Evolutionary conservation across 345 rosid species (phyloP).

Genomic region (Aethionema arabicum): DNA sequence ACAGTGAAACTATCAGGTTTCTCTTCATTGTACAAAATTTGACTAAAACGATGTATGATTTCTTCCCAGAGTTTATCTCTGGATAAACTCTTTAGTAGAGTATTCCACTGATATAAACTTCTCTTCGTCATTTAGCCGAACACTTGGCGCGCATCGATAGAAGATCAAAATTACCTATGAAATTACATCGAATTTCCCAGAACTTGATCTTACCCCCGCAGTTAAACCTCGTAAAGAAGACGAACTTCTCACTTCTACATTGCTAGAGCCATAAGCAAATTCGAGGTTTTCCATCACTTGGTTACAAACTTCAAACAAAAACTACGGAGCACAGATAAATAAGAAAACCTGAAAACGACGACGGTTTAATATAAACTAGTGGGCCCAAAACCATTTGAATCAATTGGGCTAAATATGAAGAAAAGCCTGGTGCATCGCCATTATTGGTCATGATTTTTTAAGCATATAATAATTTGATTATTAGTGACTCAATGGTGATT

Average conservation of each 20-base stretch:
- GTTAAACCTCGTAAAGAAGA: not conserved
- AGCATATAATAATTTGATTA: too few species aligned
- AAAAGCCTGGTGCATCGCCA: too few species aligned
- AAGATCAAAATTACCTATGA: slow-evolving; percentile 2
- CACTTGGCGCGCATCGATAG: slow-evolving; percentile 43
- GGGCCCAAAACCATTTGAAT: too few species aligned
- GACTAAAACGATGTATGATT: slow-evolving; percentile 36
- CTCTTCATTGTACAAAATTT: slow-evolving; percentile 35
- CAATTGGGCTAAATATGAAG: too few species aligned
- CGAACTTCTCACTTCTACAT: not conserved
- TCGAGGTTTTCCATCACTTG: too few species aligned
- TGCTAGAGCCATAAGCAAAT: slow-evolving; percentile 3
- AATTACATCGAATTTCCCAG: not conserved
- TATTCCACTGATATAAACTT: slow-evolving; percentile 48
- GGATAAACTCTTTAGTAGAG: slow-evolving; percentile 47
- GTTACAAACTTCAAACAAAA: too few species aligned
- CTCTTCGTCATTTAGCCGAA: slow-evolving; percentile 51
- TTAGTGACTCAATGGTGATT: too few species aligned
- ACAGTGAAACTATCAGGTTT: slow-evolving; percentile 52
- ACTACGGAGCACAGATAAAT: too few species aligned
- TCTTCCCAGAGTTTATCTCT: slow-evolving; percentile 36
- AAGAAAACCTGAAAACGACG: too few species aligned
- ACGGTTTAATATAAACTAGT: too few species aligned
- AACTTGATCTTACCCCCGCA: not conserved
- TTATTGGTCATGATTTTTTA: too few species aligned